phyloP scores from a whole-genome alignment of 2,329 filamentous ascomycete genomes.

The Chrysoporthe austroafricana region DNA sequence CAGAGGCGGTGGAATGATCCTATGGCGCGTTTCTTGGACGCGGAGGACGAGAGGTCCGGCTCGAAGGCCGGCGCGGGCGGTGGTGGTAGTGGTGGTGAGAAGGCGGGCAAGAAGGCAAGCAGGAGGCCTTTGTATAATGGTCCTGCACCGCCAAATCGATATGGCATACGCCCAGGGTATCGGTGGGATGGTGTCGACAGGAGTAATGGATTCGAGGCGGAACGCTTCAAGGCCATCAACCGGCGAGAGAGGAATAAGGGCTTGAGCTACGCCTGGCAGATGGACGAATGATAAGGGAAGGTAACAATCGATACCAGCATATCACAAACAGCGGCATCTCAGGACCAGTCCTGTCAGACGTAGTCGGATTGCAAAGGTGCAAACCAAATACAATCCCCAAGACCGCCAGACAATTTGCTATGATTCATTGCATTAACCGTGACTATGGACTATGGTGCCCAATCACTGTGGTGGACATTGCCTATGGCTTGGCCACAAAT shows the following conservation, averaged over 20 bases:
- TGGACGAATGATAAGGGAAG: slow-evolving; percentile 70
- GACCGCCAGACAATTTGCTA: background rate
- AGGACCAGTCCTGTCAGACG: background rate
- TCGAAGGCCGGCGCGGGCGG: slow-evolving; percentile 27
- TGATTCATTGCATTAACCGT: background rate
- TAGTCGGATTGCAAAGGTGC: background rate
- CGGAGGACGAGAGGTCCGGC: slow-evolving; percentile 43
- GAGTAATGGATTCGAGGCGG: slow-evolving; percentile 88
- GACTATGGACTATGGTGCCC: background rate
- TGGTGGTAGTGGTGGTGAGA: slow-evolving; percentile 28
- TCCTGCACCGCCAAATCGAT: slow-evolving; percentile 84
- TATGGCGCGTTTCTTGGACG: slow-evolving; percentile 75
- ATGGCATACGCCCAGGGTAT: slow-evolving; percentile 90
- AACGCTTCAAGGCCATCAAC: slow-evolving; percentile 90
- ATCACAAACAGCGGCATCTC: background rate
- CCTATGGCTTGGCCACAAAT: background rate
- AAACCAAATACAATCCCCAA: background rate
- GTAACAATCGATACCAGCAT: background rate
- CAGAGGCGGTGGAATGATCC: slow-evolving; percentile 91
- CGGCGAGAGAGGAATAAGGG: slow-evolving; percentile 74
- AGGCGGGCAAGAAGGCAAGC: slow-evolving; percentile 35
- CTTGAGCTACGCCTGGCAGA: slow-evolving; percentile 92
- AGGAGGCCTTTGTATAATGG: slow-evolving; percentile 75
- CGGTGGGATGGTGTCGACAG: slow-evolving; percentile 97
- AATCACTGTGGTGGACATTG: background rate